phyloP scores from a whole-genome alignment of 2,329 filamentous ascomycete species.

The Elsinoe arachidis region DNA sequence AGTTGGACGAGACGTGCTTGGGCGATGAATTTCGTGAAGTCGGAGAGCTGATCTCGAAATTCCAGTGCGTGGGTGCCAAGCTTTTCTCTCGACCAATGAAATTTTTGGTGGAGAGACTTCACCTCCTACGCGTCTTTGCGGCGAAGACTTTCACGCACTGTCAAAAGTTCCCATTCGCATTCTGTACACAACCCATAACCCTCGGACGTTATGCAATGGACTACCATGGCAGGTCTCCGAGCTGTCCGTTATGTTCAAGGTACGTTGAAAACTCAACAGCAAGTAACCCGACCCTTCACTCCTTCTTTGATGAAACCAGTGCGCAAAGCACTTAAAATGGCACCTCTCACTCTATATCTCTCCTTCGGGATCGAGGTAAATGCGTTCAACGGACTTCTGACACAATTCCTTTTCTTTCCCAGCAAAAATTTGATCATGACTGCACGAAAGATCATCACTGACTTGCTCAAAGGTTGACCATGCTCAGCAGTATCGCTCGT shows the following conservation, averaged over 20 bases:
- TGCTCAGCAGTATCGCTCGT: no score
- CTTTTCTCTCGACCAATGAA: background rate
- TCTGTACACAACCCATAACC: no score
- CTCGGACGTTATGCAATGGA: no score
- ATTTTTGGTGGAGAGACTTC: background rate
- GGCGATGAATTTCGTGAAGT: slow-evolving; percentile 8
- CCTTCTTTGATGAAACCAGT: slow-evolving; percentile 4
- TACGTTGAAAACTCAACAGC: background rate
- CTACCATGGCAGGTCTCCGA: no score
- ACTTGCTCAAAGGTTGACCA: background rate
- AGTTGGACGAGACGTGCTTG: slow-evolving; percentile 10
- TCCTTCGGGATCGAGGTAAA: slow-evolving; percentile 2
- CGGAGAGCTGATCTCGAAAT: background rate
- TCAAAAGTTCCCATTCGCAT: background rate
- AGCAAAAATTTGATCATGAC: no score
- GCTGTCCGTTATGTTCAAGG: background rate
- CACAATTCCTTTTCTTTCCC: background rate
- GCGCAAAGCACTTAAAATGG: slow-evolving; percentile 1
- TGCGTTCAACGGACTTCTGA: slow-evolving; percentile 2
- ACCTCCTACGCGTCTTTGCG: background rate
- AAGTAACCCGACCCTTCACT: background rate
- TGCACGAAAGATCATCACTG: background rate
- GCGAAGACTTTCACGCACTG: background rate
- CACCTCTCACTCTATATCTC: slow-evolving; percentile 6
- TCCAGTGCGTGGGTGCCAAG: slow-evolving; percentile 12